Base-by-base conservation (phyloP, 1,139 yeast genomes). In the Protomyces gravidus region DNA sequence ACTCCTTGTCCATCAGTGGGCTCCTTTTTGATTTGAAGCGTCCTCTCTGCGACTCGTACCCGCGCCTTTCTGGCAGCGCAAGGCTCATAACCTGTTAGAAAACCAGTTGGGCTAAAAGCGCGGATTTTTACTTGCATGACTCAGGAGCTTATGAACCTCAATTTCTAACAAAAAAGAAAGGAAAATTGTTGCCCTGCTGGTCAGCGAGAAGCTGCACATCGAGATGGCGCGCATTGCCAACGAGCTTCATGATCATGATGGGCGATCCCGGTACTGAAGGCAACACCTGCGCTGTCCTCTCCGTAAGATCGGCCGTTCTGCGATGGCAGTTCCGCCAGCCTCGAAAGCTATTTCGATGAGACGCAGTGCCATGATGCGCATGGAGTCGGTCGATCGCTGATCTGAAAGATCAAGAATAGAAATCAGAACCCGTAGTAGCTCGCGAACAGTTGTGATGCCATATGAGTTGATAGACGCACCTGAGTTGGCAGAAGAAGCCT, bases 231-330 rank as follows among this genome's bases (percentile, higher is more conserved):
- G 97, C 97, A 68, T 85, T 84, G 66, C 96, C 96, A 57, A 97
- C 97, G 69, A 89, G 78, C 74, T 89, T 81, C 97, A 89, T 89
- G 70, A 89, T 87, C 71, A 89, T 89, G 66, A 89, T 88, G 60
- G 97, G 97, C 61, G 96, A 89, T 63, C 97, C 96, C 23, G 97
- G 97, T 58, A 89, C 89, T 77, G 89, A 97, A 69, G 86, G 88
- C 49, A 92, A 87, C 50, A 96, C 97, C 76, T 89, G 97, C 65
- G 84, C 81, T n/a, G n/a, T n/a, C n/a, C n/a, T 23, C 79, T 79
- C 69, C 89, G 78, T 55, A 90, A 74, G 1, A 86, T 78, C 1
- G 85, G 83, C 67, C 87, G 92, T 11, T 76, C 71, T 0, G 86
- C 81, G 58, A 92, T 78, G 45, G 79, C 80, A 48, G 75, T 72